A percentile compares a stretch with the other conserved stretches of the same genome.
These are phyloP conservation scores for Umbilicus rupestris DNA, from an alignment of 164 flowering plant genomes.

Conservation along the genomic window DNA sequence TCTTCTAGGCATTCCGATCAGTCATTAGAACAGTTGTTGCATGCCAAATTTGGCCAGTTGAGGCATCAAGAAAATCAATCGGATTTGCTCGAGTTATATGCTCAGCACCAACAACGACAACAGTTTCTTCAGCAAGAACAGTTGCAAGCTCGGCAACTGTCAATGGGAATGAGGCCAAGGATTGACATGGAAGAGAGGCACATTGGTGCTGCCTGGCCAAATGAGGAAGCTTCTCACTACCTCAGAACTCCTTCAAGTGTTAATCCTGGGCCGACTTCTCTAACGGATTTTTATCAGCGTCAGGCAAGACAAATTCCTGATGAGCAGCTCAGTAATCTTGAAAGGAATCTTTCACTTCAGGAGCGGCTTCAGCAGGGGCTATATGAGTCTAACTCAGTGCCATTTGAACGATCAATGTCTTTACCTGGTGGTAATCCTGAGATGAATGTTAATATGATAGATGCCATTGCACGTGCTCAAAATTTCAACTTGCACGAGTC, in stretches of 20 bases:
- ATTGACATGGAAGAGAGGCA: slow-evolving; percentile 46
- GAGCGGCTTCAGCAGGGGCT: slow-evolving; percentile 45
- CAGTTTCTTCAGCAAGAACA: slow-evolving; percentile 60
- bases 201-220: slow-evolving; percentile 46
- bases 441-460: slow-evolving; percentile 37
- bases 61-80: slow-evolving; percentile 43
- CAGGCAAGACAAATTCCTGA: slow-evolving; percentile 43
- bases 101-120: slow-evolving; percentile 45
- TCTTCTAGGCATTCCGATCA: slow-evolving; percentile 39
- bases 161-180: slow-evolving; percentile 49
- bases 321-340: slow-evolving; percentile 41
- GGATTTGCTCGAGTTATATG: slow-evolving; percentile 41
- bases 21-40: slow-evolving; percentile 49
- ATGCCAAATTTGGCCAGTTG: slow-evolving; percentile 47
- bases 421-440: slow-evolving; percentile 39
- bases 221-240: slow-evolving; percentile 44
- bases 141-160: slow-evolving; percentile 48
- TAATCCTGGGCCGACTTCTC: slow-evolving; percentile 35
- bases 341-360: slow-evolving; percentile 42
- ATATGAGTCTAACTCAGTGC: slow-evolving; percentile 40
- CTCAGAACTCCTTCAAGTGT: slow-evolving; percentile 24
- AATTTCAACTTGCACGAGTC: slow-evolving; percentile 48
- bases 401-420: slow-evolving; percentile 51
- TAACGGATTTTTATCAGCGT: slow-evolving; percentile 41
- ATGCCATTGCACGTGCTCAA: slow-evolving; percentile 38